Conservation (phyloP, 352 stramenopile species). For the Globisporangium carolinianum region DNA sequence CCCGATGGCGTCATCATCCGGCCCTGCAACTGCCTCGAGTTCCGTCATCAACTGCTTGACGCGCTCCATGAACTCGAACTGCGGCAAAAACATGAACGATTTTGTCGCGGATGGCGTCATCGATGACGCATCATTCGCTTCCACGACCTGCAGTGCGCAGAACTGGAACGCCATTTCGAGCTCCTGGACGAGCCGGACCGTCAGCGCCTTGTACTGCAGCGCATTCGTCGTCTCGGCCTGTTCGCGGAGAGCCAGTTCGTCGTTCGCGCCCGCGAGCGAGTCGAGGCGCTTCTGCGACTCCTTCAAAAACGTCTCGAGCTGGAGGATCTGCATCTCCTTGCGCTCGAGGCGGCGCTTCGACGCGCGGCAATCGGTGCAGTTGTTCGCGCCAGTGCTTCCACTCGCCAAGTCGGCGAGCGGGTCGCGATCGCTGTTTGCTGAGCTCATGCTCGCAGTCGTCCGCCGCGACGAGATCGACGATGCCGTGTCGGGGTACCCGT, state of each 20-base stretch:
- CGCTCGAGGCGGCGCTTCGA: slow-evolving; percentile 57
- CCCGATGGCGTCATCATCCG: slow-evolving; percentile 8
- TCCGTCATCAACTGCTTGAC: slow-evolving; percentile 62
- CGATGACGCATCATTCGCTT: no score
- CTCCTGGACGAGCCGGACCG: slow-evolving; percentile 62
- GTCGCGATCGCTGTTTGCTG: slow-evolving; percentile 46
- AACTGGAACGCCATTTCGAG: slow-evolving; percentile 70
- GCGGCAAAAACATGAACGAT: slow-evolving; percentile 50
- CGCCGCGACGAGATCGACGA: slow-evolving; percentile 40
- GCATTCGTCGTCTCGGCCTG: slow-evolving; percentile 60
- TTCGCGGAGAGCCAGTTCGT: slow-evolving; percentile 56
- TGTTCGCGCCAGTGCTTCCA: background rate
- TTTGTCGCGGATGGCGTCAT: slow-evolving; percentile 21
- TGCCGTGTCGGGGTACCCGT: slow-evolving; percentile 11
- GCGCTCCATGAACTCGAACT: slow-evolving; percentile 68
- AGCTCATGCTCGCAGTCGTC: slow-evolving; percentile 54
- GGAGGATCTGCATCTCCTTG: slow-evolving; percentile 67
- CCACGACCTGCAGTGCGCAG: slow-evolving; percentile 34
- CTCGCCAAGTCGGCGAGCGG: slow-evolving; percentile 27
- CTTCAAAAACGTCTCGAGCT: slow-evolving; percentile 74
- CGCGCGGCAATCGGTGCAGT: slow-evolving; percentile 41
- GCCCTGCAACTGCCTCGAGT: slow-evolving; percentile 23
- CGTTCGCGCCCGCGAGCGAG: slow-evolving; percentile 48
- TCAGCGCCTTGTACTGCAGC: slow-evolving; percentile 42
- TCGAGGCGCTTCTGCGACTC: slow-evolving; percentile 76